These are phyloP conservation scores for Diaporthe sp. DNA, from an alignment of 2,329 filamentous ascomycete species.

Conservation along the genomic window DNA sequence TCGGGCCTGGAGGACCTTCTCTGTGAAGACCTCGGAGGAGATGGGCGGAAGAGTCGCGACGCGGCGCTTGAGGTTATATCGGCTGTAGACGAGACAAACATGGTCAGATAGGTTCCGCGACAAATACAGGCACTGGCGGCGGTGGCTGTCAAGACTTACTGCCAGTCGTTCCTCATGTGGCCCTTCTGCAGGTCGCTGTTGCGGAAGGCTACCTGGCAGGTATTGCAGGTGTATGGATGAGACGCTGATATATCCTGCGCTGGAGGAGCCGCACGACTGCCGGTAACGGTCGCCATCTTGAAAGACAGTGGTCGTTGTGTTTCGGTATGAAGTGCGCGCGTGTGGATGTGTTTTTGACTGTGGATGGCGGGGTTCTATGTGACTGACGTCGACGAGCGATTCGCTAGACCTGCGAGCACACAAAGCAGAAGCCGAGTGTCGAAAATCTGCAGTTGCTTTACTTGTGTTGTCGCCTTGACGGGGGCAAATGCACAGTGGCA, in stretches of 20 bases:
- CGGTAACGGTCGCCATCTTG: conserved; percentile 65
- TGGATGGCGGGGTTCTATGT: conserved; percentile 17
- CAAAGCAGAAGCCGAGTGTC: not conserved
- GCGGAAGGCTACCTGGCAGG: conserved; percentile 96
- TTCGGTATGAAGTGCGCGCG: not conserved
- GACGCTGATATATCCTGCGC: conserved; percentile 58
- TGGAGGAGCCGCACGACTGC: conserved; percentile 50
- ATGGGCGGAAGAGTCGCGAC: conserved; percentile 92
- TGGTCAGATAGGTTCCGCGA: conserved; percentile 35
- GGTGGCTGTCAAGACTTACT: conserved; percentile 71
- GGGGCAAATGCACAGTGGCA: not conserved
- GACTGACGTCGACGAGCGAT: not conserved
- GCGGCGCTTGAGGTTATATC: conserved; percentile 96
- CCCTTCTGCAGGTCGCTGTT: conserved; percentile 92
- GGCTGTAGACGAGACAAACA: conserved; percentile 61
- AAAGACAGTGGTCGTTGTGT: not conserved
- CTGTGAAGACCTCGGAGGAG: conserved; percentile 91
- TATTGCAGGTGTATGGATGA: conserved; percentile 98
- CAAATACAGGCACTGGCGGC: not conserved
- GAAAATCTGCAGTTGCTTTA: not conserved
- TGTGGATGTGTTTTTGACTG: not conserved
- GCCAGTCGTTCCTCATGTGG: conserved; percentile 99
- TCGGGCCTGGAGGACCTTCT: conserved; percentile 94
- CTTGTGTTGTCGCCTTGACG: not conserved
- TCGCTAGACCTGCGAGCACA: not conserved